A percentile compares a stretch with the other conserved stretches of the same genome.
Evolutionary conservation across 1,284 basidiomycete species (phyloP).

Genomic region (Sporisorium iseilematis-ciliati): DNA sequence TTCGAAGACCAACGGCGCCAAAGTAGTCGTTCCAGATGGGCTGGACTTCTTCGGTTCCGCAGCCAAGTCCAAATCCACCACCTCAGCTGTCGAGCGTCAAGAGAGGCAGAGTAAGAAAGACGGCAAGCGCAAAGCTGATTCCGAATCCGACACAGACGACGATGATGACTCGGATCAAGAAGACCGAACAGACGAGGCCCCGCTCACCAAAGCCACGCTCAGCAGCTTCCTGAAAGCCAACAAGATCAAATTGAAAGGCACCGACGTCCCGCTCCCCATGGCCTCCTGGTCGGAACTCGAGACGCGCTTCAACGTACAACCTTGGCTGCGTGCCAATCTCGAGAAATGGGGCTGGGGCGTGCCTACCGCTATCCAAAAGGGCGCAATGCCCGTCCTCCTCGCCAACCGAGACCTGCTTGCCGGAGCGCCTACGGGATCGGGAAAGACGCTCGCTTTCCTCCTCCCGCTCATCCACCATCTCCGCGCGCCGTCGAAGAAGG

Average conservation of each 20-base stretch:
- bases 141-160: slow-evolving; percentile 18
- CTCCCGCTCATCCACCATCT: slow-evolving; percentile 63
- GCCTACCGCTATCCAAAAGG: slow-evolving; percentile 70
- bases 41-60: slow-evolving; percentile 61
- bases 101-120: slow-evolving; percentile 20
- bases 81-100: slow-evolving; percentile 52
- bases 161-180: slow-evolving; percentile 7
- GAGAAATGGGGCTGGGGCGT: slow-evolving; percentile 54
- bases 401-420: slow-evolving; percentile 62
- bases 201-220: slow-evolving; percentile 58
- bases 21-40: slow-evolving; percentile 51
- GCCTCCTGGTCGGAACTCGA: slow-evolving; percentile 66
- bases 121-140: slow-evolving; percentile 25
- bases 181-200: slow-evolving; percentile 13
- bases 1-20: slow-evolving; percentile 13
- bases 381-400: slow-evolving; percentile 69
- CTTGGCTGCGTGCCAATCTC: slow-evolving; percentile 57
- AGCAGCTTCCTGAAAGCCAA: slow-evolving; percentile 57
- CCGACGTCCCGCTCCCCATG: slow-evolving; percentile 70
- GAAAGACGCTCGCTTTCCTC: slow-evolving; percentile 67
- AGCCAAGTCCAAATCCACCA: slow-evolving; percentile 71
- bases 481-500: slow-evolving; percentile 36
- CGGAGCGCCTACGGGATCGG: slow-evolving; percentile 66
- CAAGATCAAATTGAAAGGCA: slow-evolving; percentile 69
- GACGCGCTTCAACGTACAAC: slow-evolving; percentile 44